These are phyloP conservation scores for Chlorella sp. DNA, from an alignment of 139 green algal species.

Conservation along the genomic window DNA sequence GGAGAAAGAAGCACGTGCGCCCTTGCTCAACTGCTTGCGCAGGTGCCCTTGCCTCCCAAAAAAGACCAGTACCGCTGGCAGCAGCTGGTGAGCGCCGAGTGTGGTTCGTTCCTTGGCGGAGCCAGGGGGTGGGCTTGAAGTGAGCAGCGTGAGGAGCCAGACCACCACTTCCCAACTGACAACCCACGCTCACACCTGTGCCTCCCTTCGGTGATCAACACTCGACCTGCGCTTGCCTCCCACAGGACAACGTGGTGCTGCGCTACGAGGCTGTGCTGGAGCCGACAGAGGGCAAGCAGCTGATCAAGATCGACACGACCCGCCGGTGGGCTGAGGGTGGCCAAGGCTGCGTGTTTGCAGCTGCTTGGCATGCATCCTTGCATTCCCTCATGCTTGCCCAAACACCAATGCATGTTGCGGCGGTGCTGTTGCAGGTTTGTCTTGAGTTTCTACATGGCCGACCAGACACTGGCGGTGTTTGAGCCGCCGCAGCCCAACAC, in stretches of 20 bases:
- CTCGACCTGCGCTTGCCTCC: background rate
- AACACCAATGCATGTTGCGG: too few species aligned
- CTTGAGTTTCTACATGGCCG: constrained; percentile 83
- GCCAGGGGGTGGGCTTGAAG: background rate
- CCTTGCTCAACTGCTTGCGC: too few species aligned
- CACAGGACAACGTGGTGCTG: constrained; percentile 29
- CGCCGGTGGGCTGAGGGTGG: too few species aligned
- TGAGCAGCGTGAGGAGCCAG: background rate
- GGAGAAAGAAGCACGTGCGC: too few species aligned
- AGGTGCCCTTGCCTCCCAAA: constrained; percentile 30
- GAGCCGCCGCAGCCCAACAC: constrained; percentile 87
- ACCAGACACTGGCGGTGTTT: constrained; percentile 89
- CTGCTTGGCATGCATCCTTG: too few species aligned
- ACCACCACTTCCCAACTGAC: background rate
- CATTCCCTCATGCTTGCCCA: too few species aligned
- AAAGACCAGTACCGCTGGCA: constrained; percentile 34
- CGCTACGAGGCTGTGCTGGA: constrained; percentile 28
- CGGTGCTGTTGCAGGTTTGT: constrained; percentile 90
- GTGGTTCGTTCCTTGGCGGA: too few species aligned
- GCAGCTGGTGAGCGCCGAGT: background rate
- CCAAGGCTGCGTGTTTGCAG: constrained; percentile 37
- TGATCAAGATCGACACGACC: background rate
- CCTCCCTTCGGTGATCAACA: background rate
- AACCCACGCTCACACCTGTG: background rate
- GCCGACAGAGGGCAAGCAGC: background rate